Evolutionary conservation across 1,284 basidiomycete species (phyloP), one percentile per base, ranked within the genome.

Genomic region (Pyrrhoderma noxium): DNA sequence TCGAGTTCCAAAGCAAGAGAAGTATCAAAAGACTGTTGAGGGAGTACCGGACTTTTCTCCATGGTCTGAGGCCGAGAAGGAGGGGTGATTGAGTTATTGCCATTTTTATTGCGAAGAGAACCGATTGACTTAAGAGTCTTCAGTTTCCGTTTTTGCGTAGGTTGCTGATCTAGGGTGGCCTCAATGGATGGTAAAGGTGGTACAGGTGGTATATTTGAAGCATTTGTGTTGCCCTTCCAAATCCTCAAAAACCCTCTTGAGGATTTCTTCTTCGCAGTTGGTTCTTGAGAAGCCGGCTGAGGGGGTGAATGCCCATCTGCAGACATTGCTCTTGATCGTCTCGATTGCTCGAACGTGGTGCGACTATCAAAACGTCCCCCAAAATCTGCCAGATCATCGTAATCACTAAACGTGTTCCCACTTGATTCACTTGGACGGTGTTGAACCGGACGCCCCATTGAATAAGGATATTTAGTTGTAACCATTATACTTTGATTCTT

Each of bases 361-460:
- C 72, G 74, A 61, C 88, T 90, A 58, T 85, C 85, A 57, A 90
- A 91, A 13, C 82, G 75, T 40, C 89, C 88, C 31, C 89, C 84
- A 53, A 91, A 91, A 64, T 91, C 88, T 27, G 77, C 72, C 27
- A 91, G 66, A 65, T 91, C 89, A 56, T 91, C 89, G 56, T 90
- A 91, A 58, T 90, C 88, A 61, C 87, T 89, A 63, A 87, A 87
- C 18, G 70, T 70, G 57, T 77, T 76, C 1, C 83, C 82, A 27
- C 71, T 75, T 22, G 78, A 65, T 53, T 82, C 85, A 48, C 79
- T 81, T 38, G 56, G 52, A 13, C 45, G 46, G 4, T 19, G 41
- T 22, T 8, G 40, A 16, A 34, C 14, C 19, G 31, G 35, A 9
- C 31, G 48, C 1, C n/a, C 3, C 18, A 27, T 39, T 2, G n/a